Base-by-base conservation (phyloP, 345 rosid genomes). In the Conringia planisiliqua region DNA sequence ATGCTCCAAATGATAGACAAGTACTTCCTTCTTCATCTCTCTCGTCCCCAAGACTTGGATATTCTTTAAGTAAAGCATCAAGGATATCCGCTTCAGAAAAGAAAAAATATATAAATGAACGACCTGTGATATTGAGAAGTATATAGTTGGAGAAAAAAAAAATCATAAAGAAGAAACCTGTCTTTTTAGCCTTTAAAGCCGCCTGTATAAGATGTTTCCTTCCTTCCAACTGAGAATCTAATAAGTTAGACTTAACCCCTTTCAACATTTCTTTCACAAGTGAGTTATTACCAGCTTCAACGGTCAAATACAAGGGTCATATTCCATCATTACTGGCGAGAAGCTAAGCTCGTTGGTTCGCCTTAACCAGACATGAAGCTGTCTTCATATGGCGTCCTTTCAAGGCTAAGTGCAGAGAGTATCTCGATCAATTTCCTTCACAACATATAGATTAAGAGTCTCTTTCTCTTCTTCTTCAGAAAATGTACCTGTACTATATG, bases 361-460 rank as follows among this genome's bases (percentile, higher is more conserved):
- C 56, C 4, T 71, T 13, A 0, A 69, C 64, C 2, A 73, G 43
- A 32, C 26, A 70, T 29, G 1, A 0, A 36, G 62, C 38, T 1
- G 3, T 27, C 11, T 29, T 2, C 17, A 7, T 6, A 13, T 44
- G 4, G 5, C 1, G 13, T 0, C 10, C 56, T 16, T 39, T 56
- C 50, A 46, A 40, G 0, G 79, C 81, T 29, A 43, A 26, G 24
- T 79, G 70, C 44, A 79, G 46, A 33, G 85, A 4, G 85, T 75
- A 26, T 75, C 22, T 42, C 78, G 80, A 14, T 75, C 4, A 2
- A 0, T 12, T 16, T 82, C 58, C 22, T 12, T 56, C 4, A 43
- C 0, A 43, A 56, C 2, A 57, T 70, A 70, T 2, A 11, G 3
- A 22, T 48, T 20, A 3, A 65, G 2, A 0, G 2, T 48, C 4